Conservation (phyloP, 805 yeast species). For the Huiozyma naganishii region DNA sequence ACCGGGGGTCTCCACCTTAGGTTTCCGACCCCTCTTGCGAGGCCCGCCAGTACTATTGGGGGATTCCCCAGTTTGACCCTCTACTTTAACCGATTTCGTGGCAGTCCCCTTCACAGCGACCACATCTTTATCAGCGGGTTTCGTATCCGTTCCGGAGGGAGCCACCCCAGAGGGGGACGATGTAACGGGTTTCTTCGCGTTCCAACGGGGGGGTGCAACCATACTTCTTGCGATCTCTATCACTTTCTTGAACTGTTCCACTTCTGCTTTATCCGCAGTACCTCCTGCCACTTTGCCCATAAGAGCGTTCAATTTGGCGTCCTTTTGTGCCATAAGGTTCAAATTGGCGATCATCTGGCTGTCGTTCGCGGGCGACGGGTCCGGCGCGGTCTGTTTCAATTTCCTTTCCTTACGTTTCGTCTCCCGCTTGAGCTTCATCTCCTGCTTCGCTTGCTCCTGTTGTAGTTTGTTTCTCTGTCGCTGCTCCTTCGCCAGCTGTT, state of each 20-base stretch:
- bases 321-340: conserved; percentile 70
- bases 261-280: conserved; percentile 58
- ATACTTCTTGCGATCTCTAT: conserved; percentile 68
- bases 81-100: background rate
- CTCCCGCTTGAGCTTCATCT: conserved; percentile 5
- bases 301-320: conserved; percentile 51
- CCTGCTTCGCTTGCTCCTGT: conserved; percentile 14
- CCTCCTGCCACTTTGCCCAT: conserved; percentile 87
- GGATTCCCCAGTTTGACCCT: too few relatives aligned
- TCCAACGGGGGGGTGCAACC: conserved; percentile 43
- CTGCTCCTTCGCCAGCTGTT: conserved; percentile 15
- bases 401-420: background rate
- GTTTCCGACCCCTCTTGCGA: background rate
- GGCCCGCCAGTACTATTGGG: background rate
- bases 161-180: background rate
- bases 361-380: conserved; percentile 25
- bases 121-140: background rate
- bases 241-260: conserved; percentile 67
- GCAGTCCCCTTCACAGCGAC: background rate
- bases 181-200: background rate
- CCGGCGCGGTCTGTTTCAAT: background rate
- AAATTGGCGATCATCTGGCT: conserved; percentile 77
- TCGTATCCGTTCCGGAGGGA: background rate
- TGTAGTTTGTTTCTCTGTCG: conserved; percentile 10
- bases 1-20: background rate